Evolutionary conservation across 306 rosid genomes (phyloP).

Genomic region (Gastrolobium bilobum): DNA sequence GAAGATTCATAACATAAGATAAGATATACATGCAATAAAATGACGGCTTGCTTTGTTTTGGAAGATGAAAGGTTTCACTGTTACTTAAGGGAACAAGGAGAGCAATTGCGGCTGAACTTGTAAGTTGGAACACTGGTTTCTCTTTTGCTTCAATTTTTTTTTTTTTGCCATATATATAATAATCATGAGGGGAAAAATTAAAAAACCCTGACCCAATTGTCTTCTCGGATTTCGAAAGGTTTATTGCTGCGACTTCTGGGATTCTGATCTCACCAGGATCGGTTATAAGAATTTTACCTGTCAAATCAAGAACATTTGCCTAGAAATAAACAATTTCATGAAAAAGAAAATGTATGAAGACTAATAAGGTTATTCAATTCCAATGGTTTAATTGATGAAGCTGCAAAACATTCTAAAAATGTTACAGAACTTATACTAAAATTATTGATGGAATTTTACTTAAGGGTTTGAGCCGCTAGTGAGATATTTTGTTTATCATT

Average conservation of each 20-base stretch:
- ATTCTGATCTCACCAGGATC: slow-evolving; percentile 49
- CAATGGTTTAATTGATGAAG: slow-evolving; percentile 22
- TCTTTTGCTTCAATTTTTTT: neutral
- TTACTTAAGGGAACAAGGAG: slow-evolving; percentile 26
- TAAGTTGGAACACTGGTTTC: slow-evolving; percentile 18
- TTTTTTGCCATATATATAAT: neutral
- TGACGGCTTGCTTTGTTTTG: slow-evolving; percentile 47
- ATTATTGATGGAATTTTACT: too few relatives aligned
- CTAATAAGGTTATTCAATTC: neutral
- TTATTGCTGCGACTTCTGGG: slow-evolving; percentile 35
- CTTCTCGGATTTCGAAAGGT: slow-evolving; percentile 31
- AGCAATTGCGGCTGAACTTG: slow-evolving; percentile 37
- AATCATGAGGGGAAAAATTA: too few relatives aligned
- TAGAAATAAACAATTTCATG: neutral
- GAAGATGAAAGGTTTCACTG: slow-evolving; percentile 37
- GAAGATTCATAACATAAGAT: slow-evolving; percentile 5
- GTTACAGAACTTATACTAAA: too few relatives aligned
- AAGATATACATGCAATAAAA: neutral
- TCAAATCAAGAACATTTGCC: slow-evolving; percentile 32
- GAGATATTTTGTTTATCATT: too few relatives aligned
- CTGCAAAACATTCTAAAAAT: neutral
- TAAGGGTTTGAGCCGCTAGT: too few relatives aligned
- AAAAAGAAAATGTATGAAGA: neutral
- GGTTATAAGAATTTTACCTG: slow-evolving; percentile 48
- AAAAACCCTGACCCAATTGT: slow-evolving; percentile 52